phyloP scores from a whole-genome alignment of 2,329 filamentous ascomycete genomes.

The Lithohypha guttulata region DNA sequence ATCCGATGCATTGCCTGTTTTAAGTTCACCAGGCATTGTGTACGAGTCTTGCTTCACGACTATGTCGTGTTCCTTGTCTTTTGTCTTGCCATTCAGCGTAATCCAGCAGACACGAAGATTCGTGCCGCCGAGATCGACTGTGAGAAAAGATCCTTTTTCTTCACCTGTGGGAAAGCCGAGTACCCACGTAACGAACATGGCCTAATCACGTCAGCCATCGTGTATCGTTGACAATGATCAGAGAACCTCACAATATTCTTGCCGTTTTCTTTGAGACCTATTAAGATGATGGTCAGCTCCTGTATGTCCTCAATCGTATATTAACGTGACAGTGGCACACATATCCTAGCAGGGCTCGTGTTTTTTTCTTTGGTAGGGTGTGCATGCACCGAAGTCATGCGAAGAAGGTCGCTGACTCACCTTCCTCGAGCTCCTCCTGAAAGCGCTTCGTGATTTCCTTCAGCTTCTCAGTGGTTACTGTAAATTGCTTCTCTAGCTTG shows the following conservation, averaged over 20 bases:
- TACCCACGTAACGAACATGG: no score
- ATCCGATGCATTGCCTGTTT: slow-evolving; percentile 63
- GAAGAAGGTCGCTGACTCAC: slow-evolving; percentile 34
- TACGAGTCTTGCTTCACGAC: slow-evolving; percentile 53
- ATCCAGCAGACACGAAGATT: slow-evolving; percentile 73
- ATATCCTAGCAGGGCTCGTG: no score
- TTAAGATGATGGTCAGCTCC: neutral
- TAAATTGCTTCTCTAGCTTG: slow-evolving; percentile 66
- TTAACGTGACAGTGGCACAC: neutral
- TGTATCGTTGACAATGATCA: neutral
- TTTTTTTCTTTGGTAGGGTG: no score
- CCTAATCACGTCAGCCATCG: slow-evolving; percentile 26
- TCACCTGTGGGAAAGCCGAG: no score
- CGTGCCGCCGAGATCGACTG: slow-evolving; percentile 83
- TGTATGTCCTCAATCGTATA: neutral
- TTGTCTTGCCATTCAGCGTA: neutral
- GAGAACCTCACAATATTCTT: slow-evolving; percentile 8
- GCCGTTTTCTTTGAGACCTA: slow-evolving; percentile 3
- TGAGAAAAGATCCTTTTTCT: slow-evolving; percentile 68
- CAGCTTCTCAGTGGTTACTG: slow-evolving; percentile 59
- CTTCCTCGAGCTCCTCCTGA: slow-evolving; percentile 67
- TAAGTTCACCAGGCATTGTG: slow-evolving; percentile 71
- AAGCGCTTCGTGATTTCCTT: slow-evolving; percentile 84
- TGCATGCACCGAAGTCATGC: no score
- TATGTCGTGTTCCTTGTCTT: neutral